Conservation (phyloP, 345 rosid genomes). For the Physaria fendleri region DNA sequence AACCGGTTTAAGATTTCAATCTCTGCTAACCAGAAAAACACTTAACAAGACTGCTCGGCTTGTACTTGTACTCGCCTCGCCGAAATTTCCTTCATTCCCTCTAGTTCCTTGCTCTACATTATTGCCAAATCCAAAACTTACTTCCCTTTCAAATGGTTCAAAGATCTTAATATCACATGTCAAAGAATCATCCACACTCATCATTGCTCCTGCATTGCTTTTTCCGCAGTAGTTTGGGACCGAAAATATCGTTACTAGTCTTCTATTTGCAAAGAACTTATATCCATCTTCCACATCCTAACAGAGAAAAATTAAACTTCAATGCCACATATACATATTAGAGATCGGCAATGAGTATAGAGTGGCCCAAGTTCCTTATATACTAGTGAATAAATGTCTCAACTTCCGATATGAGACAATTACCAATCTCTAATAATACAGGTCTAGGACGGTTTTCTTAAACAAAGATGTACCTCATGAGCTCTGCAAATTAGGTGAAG, state of each 20-base stretch:
- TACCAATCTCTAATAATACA: neutral
- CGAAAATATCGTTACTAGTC: slow-evolving; percentile 62
- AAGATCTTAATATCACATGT: slow-evolving; percentile 63
- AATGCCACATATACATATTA: too few relatives aligned
- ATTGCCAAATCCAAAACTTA: slow-evolving; percentile 50
- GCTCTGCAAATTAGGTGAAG: slow-evolving; percentile 68
- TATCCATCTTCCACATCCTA: slow-evolving; percentile 74
- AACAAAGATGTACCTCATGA: slow-evolving; percentile 43
- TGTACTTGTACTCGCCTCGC: too few relatives aligned
- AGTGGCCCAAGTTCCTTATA: neutral
- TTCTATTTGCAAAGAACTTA: slow-evolving; percentile 61
- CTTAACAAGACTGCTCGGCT: too few relatives aligned
- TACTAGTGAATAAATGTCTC: too few relatives aligned
- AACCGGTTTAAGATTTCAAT: too few relatives aligned
- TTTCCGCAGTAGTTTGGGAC: slow-evolving; percentile 70
- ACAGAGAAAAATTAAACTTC: neutral
- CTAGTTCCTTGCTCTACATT: slow-evolving; percentile 55
- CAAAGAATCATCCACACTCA: slow-evolving; percentile 64
- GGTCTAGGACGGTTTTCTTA: neutral
- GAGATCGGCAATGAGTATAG: too few relatives aligned
- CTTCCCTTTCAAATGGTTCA: slow-evolving; percentile 53
- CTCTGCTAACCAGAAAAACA: too few relatives aligned
- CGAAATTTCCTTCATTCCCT: too few relatives aligned
- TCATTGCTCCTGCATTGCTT: slow-evolving; percentile 66
- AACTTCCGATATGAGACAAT: neutral